Evolutionary conservation across 768 basidiomycete species (phyloP).

Genomic region (Trichaptum fuscoviolaceum): DNA sequence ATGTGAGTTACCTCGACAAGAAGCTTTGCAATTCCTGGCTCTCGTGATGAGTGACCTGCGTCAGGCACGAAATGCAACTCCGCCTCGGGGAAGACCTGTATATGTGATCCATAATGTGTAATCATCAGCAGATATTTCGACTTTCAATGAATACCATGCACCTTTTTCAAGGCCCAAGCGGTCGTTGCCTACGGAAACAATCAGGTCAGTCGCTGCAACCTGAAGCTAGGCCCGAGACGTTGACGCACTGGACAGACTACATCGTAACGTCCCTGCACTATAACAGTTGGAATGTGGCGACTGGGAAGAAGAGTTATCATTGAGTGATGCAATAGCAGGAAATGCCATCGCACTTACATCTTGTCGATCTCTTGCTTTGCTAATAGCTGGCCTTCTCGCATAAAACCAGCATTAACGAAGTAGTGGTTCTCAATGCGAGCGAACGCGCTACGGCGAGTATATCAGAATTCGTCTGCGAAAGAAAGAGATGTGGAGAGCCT

Average conservation of each 20-base stretch:
- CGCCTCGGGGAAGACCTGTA: constrained; percentile 70
- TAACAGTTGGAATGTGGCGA: constrained; percentile 79
- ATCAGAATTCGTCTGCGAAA: constrained; percentile 8
- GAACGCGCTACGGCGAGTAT: constrained; percentile 54
- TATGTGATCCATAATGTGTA: neutral
- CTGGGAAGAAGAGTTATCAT: constrained; percentile 32
- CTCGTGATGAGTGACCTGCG: constrained; percentile 83
- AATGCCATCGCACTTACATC: constrained; percentile 47
- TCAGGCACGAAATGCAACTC: constrained; percentile 73
- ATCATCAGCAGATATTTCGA: neutral
- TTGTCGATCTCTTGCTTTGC: constrained; percentile 82
- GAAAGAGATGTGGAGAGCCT: neutral
- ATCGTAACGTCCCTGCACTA: constrained; percentile 87
- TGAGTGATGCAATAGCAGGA: neutral
- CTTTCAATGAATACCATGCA: constrained; percentile 12
- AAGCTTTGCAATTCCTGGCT: constrained; percentile 60
- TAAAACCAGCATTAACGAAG: constrained; percentile 81
- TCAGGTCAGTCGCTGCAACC: constrained; percentile 5
- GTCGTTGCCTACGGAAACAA: constrained; percentile 55
- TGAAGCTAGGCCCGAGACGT: constrained; percentile 2
- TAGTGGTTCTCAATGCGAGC: constrained; percentile 89
- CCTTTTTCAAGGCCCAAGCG: constrained; percentile 76
- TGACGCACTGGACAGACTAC: constrained; percentile 73
- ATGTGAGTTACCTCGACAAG: constrained; percentile 55
- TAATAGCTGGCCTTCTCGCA: constrained; percentile 84